These are phyloP conservation scores for Metarhizium humberi DNA, from an alignment of 2,329 filamentous ascomycete species.

Conservation along the genomic window DNA sequence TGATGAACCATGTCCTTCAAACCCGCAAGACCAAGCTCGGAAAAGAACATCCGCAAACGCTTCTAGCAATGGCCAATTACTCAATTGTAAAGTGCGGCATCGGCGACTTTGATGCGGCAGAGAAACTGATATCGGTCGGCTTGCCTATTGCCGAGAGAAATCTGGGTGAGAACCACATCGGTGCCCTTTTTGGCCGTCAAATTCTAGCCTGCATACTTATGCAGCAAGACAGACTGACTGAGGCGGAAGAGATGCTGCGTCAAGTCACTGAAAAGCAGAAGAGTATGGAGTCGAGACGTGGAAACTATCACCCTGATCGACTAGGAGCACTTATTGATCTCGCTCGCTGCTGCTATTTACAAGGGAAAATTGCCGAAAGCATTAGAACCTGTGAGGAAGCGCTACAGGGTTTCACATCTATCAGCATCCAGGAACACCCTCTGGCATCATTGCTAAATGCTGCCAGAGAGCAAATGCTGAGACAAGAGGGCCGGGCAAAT, in stretches of 20 bases:
- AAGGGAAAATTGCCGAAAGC: constrained; percentile 1
- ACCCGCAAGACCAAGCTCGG: constrained; percentile 3
- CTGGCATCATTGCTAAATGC: neutral
- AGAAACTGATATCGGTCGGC: neutral
- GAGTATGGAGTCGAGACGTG: constrained; percentile 4
- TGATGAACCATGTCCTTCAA: constrained; percentile 6
- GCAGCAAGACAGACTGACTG: neutral
- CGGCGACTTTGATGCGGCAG: neutral
- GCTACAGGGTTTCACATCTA: neutral
- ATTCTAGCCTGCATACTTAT: constrained; percentile 7
- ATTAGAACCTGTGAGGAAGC: neutral
- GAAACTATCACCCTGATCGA: constrained; percentile 7
- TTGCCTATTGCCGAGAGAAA: constrained; percentile 4
- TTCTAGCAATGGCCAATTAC: constrained; percentile 7
- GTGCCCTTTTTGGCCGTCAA: constrained; percentile 7
- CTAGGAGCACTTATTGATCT: constrained; percentile 8
- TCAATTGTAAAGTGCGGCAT: constrained; percentile 7
- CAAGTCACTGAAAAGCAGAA: constrained; percentile 2
- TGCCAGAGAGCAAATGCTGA: neutral
- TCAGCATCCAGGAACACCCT: neutral
- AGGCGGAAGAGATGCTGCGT: constrained; percentile 2
- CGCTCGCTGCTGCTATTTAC: constrained; percentile 6
- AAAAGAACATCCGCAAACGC: constrained; percentile 8
- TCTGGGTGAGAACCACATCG: constrained; percentile 5
- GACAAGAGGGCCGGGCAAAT: constrained; percentile 12